Percentiles rank a stretch among this genome's conserved stretches.
These are phyloP conservation scores for Aspergillus panamensis DNA, from an alignment of 495 filamentous ascomycete genomes.

Conservation along the genomic window DNA sequence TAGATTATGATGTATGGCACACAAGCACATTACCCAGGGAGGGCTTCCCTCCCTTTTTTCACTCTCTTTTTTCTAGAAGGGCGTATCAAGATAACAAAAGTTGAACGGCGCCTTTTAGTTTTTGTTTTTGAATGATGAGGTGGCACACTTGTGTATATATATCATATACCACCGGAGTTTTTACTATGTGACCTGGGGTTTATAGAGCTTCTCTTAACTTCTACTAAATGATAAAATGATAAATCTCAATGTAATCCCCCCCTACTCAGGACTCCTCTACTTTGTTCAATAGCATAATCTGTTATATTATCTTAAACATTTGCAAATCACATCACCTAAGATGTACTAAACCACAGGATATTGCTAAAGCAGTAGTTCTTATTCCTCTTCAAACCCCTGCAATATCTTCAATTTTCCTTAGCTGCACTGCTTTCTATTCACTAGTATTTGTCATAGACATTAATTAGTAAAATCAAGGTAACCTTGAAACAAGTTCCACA, in stretches of 20 bases:
- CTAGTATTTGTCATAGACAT: neutral
- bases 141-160: slow-evolving; percentile 10
- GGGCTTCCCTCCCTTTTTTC: neutral
- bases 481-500: too few species aligned
- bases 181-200: neutral
- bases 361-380: neutral
- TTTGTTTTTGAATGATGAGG: neutral
- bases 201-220: neutral
- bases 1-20: slow-evolving; percentile 13
- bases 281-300: too few species aligned
- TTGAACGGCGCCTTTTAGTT: slow-evolving; percentile 8
- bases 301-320: too few species aligned
- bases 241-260: neutral
- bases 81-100: slow-evolving; percentile 1
- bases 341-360: too few species aligned
- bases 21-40: neutral
- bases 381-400: neutral
- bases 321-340: too few species aligned
- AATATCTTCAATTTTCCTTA: neutral
- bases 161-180: slow-evolving; percentile 6
- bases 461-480: too few species aligned
- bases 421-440: neutral
- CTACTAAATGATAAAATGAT: neutral
- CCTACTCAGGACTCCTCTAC: too few species aligned
- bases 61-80: neutral